Evolutionary conservation across 2,329 filamentous ascomycete species (phyloP).

Genomic region (Nectriaceae sp.): DNA sequence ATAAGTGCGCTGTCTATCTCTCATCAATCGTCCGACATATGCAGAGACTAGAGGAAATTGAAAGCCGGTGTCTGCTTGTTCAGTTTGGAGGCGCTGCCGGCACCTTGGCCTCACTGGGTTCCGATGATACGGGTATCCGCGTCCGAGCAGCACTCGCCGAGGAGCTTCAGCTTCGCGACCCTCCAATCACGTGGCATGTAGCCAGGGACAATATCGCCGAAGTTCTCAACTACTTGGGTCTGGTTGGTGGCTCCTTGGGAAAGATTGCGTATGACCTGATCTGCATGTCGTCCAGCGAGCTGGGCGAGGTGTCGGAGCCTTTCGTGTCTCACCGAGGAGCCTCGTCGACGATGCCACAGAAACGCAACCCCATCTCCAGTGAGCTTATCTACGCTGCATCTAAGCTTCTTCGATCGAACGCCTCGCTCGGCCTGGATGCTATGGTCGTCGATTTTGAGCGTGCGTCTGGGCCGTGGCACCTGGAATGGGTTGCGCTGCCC

Average conservation of each 20-base stretch:
- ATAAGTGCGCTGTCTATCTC: slow-evolving; percentile 58
- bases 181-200: slow-evolving; percentile 59
- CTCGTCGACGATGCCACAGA: slow-evolving; percentile 56
- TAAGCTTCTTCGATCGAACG: slow-evolving; percentile 55
- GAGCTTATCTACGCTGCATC: slow-evolving; percentile 55
- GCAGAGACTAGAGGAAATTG: slow-evolving; percentile 49
- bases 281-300: slow-evolving; percentile 59
- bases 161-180: slow-evolving; percentile 49
- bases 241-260: slow-evolving; percentile 54
- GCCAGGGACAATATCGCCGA: slow-evolving; percentile 56
- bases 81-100: slow-evolving; percentile 60
- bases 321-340: slow-evolving; percentile 53
- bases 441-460: slow-evolving; percentile 62
- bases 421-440: slow-evolving; percentile 52
- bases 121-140: slow-evolving; percentile 47
- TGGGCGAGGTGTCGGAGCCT: slow-evolving; percentile 45
- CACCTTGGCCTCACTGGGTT: slow-evolving; percentile 55
- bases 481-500: slow-evolving; percentile 59
- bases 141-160: slow-evolving; percentile 52
- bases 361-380: slow-evolving; percentile 56
- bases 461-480: slow-evolving; percentile 58
- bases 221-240: slow-evolving; percentile 53
- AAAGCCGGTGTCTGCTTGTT: slow-evolving; percentile 49
- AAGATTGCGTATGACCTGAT: slow-evolving; percentile 60
- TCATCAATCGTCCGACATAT: slow-evolving; percentile 50